Evolutionary conservation across 805 yeast genomes (phyloP).

Genomic region (Suhomyces sp.): DNA sequence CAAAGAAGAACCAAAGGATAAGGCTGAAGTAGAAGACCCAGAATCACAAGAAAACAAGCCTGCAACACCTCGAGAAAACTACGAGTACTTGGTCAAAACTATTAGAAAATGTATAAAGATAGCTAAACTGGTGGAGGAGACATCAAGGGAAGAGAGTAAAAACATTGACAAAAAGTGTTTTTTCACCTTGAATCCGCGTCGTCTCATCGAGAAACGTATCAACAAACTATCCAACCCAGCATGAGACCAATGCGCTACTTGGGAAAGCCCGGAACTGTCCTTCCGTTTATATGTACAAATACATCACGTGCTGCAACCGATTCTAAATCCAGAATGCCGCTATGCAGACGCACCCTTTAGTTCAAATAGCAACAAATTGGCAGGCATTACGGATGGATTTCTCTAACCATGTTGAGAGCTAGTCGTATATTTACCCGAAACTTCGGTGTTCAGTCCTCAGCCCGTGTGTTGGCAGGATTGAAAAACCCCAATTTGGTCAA

Average conservation of each 20-base stretch:
- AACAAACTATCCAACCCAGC: conserved; percentile 16
- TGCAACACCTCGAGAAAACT: conserved; percentile 24
- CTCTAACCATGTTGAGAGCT: not conserved
- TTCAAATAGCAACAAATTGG: not conserved
- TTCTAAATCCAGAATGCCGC: not conserved
- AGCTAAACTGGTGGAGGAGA: conserved; percentile 42
- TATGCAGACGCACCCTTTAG: not conserved
- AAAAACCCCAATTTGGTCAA: conserved; percentile 51
- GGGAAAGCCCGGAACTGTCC: not conserved
- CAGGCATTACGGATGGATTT: not conserved
- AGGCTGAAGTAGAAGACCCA: conserved; percentile 8
- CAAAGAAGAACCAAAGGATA: conserved; percentile 11
- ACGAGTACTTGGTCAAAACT: conserved; percentile 43
- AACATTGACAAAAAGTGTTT: conserved; percentile 61
- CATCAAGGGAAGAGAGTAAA: conserved; percentile 61
- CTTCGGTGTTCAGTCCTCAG: conserved; percentile 1
- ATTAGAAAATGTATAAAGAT: conserved; percentile 48
- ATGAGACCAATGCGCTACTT: not conserved
- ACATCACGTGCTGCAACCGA: not conserved
- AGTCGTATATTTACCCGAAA: not conserved
- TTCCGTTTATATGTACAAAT: not conserved
- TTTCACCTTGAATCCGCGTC: conserved; percentile 57
- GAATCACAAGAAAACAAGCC: conserved; percentile 11
- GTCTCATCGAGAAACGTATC: conserved; percentile 45
- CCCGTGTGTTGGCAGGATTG: conserved; percentile 17